Percentiles rank a stretch among this genome's conserved stretches.
phyloP scores from a whole-genome alignment of 257 asterid genomes.

The Petunia axillaris region DNA sequence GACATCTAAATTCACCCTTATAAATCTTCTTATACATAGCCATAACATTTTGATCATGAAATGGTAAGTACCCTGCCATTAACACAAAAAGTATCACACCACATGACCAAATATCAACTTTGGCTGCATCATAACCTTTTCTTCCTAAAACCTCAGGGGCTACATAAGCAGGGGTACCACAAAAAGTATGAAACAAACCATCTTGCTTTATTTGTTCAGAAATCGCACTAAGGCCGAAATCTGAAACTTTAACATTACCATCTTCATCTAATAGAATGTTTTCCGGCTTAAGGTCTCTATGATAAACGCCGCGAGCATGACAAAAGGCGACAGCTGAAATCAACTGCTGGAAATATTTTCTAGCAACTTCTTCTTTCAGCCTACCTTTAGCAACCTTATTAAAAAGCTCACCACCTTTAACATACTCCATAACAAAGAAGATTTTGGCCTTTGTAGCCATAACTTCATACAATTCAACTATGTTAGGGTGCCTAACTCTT shows the following conservation, averaged over 20 bases:
- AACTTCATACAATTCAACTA: constrained; percentile 85
- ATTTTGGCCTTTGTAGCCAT: constrained; percentile 92
- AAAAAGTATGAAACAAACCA: constrained; percentile 85
- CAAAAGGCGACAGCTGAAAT: constrained; percentile 89
- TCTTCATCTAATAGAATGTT: constrained; percentile 80
- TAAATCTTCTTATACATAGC: constrained; percentile 93
- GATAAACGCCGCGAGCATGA: constrained; percentile 94
- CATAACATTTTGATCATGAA: constrained; percentile 87
- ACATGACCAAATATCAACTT: constrained; percentile 94
- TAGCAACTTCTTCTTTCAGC: constrained; percentile 77
- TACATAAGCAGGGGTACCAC: constrained; percentile 96
- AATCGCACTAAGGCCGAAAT: constrained; percentile 85
- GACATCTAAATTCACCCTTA: constrained; percentile 89
- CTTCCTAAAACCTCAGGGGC: constrained; percentile 92
- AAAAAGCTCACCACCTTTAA: constrained; percentile 90
- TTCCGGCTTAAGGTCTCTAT: constrained; percentile 89
- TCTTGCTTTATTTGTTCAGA: constrained; percentile 93
- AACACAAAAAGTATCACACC: constrained; percentile 87
- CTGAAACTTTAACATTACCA: constrained; percentile 87
- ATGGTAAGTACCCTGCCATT: constrained; percentile 91
- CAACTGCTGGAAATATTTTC: constrained; percentile 82
- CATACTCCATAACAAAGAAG: constrained; percentile 90
- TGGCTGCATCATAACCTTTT: constrained; percentile 90
- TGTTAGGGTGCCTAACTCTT: constrained; percentile 93
- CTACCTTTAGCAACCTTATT: constrained; percentile 89